These are phyloP conservation scores for Talaromyces thailandensis DNA, from an alignment of 495 filamentous ascomycete species.

Conservation along the genomic window DNA sequence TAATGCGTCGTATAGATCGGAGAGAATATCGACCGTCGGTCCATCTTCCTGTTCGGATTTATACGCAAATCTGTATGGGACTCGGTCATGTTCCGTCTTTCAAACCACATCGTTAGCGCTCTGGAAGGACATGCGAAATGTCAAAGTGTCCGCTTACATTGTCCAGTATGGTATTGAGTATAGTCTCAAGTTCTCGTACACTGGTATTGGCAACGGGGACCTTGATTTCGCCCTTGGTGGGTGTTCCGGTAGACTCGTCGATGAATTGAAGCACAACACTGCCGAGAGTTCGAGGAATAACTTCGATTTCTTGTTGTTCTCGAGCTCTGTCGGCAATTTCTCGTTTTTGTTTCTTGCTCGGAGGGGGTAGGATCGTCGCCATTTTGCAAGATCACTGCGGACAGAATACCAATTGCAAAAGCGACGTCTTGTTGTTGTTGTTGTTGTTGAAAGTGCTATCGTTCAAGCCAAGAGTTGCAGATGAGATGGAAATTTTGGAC, in stretches of 20 bases:
- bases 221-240: conserved; percentile 60
- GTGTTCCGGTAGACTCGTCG: conserved; percentile 68
- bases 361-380: conserved; percentile 84
- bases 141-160: conserved; percentile 49
- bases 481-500: conserved; percentile 6
- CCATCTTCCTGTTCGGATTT: conserved; percentile 44
- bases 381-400: conserved; percentile 34
- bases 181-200: conserved; percentile 78
- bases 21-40: conserved; percentile 48
- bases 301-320: conserved; percentile 67
- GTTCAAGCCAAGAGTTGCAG: not conserved
- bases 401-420: not conserved
- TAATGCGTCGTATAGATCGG: conserved; percentile 67
- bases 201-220: conserved; percentile 80
- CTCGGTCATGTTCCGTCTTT: conserved; percentile 65
- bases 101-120: conserved; percentile 6
- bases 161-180: conserved; percentile 83
- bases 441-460: not conserved
- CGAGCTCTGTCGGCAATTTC: conserved; percentile 62
- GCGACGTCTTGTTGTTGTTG: not conserved
- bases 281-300: conserved; percentile 61
- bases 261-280: conserved; percentile 80
- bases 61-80: conserved; percentile 83
- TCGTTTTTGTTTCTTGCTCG: conserved; percentile 80
- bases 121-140: not conserved